Evolutionary conservation across 2,329 filamentous ascomycete genomes (phyloP).

Genomic region (Penicillium sp.): DNA sequence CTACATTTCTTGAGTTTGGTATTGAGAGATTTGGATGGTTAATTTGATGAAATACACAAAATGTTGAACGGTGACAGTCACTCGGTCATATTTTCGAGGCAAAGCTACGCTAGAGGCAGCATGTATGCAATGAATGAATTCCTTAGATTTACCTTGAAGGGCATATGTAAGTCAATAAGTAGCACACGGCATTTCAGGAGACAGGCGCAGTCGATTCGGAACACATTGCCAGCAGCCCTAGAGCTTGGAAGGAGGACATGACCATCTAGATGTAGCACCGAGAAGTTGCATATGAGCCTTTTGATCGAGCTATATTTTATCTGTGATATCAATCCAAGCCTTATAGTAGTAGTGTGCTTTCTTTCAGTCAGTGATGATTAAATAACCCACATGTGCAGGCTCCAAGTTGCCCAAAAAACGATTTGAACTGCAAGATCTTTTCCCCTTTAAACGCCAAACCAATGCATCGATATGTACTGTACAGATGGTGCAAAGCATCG

Average conservation of each 20-base stretch:
- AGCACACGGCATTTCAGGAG: no score
- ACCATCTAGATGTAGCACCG: no score
- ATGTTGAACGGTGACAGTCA: background rate
- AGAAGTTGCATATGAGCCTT: no score
- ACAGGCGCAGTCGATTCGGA: no score
- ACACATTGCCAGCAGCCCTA: no score
- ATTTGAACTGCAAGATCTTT: background rate
- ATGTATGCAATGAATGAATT: conserved; percentile 5
- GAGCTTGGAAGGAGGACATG: no score
- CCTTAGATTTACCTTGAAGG: background rate
- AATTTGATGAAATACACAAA: background rate
- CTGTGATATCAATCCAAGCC: no score
- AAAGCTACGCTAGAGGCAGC: background rate
- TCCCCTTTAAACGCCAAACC: background rate
- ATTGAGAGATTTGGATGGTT: background rate
- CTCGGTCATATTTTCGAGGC: background rate
- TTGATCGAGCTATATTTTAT: no score
- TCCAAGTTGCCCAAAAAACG: no score
- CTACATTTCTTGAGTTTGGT: conserved; percentile 41
- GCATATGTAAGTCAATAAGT: background rate
- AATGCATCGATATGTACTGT: background rate
- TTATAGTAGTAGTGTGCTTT: no score
- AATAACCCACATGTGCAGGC: no score
- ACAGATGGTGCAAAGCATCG: background rate
- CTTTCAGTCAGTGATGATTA: no score